Conservation (phyloP, 768 basidiomycete species). For the Russula earlei region DNA sequence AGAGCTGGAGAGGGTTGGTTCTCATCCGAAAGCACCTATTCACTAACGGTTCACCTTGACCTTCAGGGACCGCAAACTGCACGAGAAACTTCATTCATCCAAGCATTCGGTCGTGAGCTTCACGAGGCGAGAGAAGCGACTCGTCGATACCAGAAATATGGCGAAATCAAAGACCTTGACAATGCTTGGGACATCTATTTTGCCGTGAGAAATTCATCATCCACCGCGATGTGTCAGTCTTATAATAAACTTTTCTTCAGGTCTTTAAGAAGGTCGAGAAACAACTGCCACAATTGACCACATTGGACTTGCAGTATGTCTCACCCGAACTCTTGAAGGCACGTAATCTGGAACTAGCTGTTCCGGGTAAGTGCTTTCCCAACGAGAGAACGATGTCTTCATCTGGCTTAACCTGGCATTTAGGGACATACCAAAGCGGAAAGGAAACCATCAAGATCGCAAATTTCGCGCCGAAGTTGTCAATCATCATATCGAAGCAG, state of each 20-base stretch:
- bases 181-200: slow-evolving; percentile 99
- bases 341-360: slow-evolving; percentile 86
- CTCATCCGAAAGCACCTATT: neutral
- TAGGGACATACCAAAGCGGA: slow-evolving; percentile 89
- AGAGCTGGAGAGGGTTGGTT: slow-evolving; percentile 70
- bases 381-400: neutral
- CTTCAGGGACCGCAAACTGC: slow-evolving; percentile 84
- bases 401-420: neutral
- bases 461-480: slow-evolving; percentile 81
- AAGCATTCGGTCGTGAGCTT: slow-evolving; percentile 88
- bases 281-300: slow-evolving; percentile 79
- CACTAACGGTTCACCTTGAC: neutral
- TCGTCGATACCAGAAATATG: slow-evolving; percentile 73
- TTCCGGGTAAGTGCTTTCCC: slow-evolving; percentile 59
- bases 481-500: slow-evolving; percentile 95
- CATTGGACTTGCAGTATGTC: slow-evolving; percentile 93
- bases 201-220: slow-evolving; percentile 40
- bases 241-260: slow-evolving; percentile 30
- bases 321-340: slow-evolving; percentile 87
- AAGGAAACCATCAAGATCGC: slow-evolving; percentile 72
- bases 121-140: slow-evolving; percentile 89
- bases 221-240: neutral
- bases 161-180: slow-evolving; percentile 84
- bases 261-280: slow-evolving; percentile 97
- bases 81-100: slow-evolving; percentile 89